These are phyloP conservation scores for Orbilia brochopaga DNA, from an alignment of 2,329 filamentous ascomycete genomes.

Conservation along the genomic window DNA sequence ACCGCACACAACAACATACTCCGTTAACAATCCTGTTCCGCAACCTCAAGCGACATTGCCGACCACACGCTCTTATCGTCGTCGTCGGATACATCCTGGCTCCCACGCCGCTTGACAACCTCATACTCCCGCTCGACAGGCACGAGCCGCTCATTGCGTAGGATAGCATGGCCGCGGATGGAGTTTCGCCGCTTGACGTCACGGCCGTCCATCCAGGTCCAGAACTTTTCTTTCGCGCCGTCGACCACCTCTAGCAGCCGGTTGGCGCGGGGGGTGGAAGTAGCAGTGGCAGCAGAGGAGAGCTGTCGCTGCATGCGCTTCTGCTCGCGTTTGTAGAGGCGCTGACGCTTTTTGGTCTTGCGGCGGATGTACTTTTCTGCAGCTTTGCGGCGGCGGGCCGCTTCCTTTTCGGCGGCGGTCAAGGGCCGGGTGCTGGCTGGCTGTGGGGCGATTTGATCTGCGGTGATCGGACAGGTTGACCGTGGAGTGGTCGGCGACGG, in stretches of 20 bases:
- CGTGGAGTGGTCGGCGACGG: background rate
- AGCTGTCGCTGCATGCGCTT: background rate
- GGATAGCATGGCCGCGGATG: constrained; percentile 8
- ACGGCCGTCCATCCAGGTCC: constrained; percentile 38
- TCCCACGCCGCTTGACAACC: constrained; percentile 18
- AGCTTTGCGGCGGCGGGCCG: constrained; percentile 10
- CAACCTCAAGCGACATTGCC: too few relatives aligned
- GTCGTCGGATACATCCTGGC: background rate
- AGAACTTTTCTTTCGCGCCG: constrained; percentile 41
- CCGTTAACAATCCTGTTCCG: too few relatives aligned
- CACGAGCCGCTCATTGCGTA: constrained; percentile 37
- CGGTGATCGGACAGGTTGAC: constrained; percentile 18
- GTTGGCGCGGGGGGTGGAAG: background rate
- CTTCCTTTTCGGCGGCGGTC: constrained; percentile 18
- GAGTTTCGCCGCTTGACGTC: constrained; percentile 24
- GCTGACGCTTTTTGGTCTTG: constrained; percentile 26
- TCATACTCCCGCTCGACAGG: constrained; percentile 40
- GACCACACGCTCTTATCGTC: too few relatives aligned
- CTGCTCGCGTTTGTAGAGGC: constrained; percentile 23
- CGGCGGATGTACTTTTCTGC: constrained; percentile 35
- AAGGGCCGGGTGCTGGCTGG: constrained; percentile 1
- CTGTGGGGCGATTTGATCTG: constrained; percentile 15
- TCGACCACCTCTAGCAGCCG: constrained; percentile 28
- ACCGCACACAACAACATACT: too few relatives aligned
- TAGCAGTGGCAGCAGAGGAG: background rate